A percentile compares a stretch with the other conserved stretches of the same genome.
Evolutionary conservation across 257 asterid species (phyloP).

Genomic region (Solanum microdontum): DNA sequence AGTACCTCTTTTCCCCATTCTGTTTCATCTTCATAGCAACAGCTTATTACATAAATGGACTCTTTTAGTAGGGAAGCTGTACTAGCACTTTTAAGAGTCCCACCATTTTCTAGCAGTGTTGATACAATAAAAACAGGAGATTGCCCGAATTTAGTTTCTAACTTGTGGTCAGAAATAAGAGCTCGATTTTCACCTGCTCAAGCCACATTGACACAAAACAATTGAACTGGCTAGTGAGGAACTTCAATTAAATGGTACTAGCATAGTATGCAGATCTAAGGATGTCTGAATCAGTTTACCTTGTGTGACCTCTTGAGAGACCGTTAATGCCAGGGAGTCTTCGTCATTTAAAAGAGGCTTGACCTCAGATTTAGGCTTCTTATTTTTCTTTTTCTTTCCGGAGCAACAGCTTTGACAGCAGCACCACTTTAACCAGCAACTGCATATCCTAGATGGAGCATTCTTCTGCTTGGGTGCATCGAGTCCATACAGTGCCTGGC

Average conservation of each 20-base stretch:
- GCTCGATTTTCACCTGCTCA: constrained; percentile 9
- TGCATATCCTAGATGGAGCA: constrained; percentile 8
- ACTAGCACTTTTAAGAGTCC: constrained; percentile 6
- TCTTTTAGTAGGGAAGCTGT: constrained; percentile 22
- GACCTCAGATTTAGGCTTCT: background rate
- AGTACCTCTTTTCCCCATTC: constrained; percentile 32
- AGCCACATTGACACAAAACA: background rate
- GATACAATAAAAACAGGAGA: constrained; percentile 21
- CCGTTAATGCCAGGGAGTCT: background rate
- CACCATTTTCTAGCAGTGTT: constrained; percentile 14
- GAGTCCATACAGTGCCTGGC: constrained; percentile 22
- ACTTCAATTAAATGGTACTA: background rate
- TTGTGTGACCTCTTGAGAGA: background rate
- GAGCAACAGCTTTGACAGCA: constrained; percentile 1
- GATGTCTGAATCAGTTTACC: background rate
- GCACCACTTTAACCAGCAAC: constrained; percentile 18
- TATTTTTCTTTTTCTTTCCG: constrained; percentile 4
- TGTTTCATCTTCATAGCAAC: constrained; percentile 33
- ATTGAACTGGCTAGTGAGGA: background rate
- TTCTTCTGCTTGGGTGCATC: constrained; percentile 25
- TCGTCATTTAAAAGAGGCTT: background rate
- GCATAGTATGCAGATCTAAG: background rate
- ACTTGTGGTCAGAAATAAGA: constrained; percentile 7
- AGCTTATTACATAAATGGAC: constrained; percentile 25
- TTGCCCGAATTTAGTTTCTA: constrained; percentile 22